A percentile compares a stretch with the other conserved stretches of the same genome.
These are phyloP conservation scores for Phoenix roebelenii DNA, from an alignment of 176 grass and related monocot genomes.

Conservation along the genomic window DNA sequence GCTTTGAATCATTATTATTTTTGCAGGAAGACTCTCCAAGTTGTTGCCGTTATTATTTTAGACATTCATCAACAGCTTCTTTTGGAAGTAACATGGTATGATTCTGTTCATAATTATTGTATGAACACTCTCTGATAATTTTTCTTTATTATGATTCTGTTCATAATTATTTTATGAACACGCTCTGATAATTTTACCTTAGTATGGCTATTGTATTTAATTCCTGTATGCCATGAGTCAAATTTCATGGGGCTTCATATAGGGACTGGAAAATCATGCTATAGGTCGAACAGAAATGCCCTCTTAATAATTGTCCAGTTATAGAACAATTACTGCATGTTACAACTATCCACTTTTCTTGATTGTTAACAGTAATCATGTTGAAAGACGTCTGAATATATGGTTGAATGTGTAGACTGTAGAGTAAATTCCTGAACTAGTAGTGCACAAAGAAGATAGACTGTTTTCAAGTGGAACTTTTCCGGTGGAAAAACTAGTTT, in stretches of 20 bases:
- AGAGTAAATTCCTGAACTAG: too few species aligned
- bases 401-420: too few species aligned
- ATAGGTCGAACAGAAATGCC: too few species aligned
- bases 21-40: constrained; percentile 42
- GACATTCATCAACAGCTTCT: constrained; percentile 29
- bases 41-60: constrained; percentile 46
- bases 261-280: too few species aligned
- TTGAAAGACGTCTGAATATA: too few species aligned
- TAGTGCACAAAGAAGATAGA: too few species aligned
- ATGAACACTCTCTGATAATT: constrained; percentile 9
- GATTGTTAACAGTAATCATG: too few species aligned
- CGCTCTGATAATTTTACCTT: constrained; percentile 11
- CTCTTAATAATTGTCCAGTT: too few species aligned
- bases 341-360: too few species aligned
- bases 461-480: constrained; percentile 4
- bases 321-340: too few species aligned
- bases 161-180: constrained; percentile 15
- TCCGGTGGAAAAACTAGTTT: background rate
- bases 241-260: too few species aligned
- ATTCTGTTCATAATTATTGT: constrained; percentile 22
- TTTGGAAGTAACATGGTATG: constrained; percentile 63
- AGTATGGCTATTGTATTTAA: background rate
- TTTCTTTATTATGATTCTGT: constrained; percentile 34
- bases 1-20: constrained; percentile 10
- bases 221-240: too few species aligned